Percentiles rank a stretch among this genome's conserved stretches.
Conservation (phyloP, 805 yeast species). For the Cyberlindnera sargentensis region DNA sequence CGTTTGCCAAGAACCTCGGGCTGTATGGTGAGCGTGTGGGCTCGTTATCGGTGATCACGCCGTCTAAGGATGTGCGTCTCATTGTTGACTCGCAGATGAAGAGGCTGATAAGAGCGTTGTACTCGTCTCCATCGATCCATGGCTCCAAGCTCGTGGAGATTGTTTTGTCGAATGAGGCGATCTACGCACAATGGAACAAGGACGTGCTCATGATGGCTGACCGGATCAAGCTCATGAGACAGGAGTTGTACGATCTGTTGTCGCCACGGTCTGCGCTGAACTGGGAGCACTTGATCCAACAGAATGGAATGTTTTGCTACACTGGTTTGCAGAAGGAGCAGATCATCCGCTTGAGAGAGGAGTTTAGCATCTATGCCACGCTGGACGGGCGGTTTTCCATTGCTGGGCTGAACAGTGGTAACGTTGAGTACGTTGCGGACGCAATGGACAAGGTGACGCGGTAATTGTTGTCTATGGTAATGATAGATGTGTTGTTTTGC, state of each 20-base stretch:
- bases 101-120: slow-evolving; percentile 75
- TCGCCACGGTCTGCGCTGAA: slow-evolving; percentile 36
- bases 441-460: slow-evolving; percentile 30
- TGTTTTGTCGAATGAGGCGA: slow-evolving; percentile 53
- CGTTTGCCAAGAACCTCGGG: slow-evolving; percentile 94
- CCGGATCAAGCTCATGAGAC: slow-evolving; percentile 70
- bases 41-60: slow-evolving; percentile 59
- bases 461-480: neutral
- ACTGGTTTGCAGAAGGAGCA: slow-evolving; percentile 74
- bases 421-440: slow-evolving; percentile 68
- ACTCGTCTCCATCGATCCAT: slow-evolving; percentile 92
- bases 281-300: slow-evolving; percentile 85
- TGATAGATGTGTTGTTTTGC: no score
- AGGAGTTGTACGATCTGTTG: slow-evolving; percentile 53
- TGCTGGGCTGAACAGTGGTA: slow-evolving; percentile 77
- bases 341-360: slow-evolving; percentile 60
- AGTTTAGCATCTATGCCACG: slow-evolving; percentile 78
- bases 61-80: slow-evolving; percentile 42
- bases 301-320: slow-evolving; percentile 95
- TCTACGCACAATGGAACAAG: slow-evolving; percentile 67
- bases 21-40: slow-evolving; percentile 95
- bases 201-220: slow-evolving; percentile 77
- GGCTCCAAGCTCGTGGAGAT: slow-evolving; percentile 86
- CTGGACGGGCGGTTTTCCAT: slow-evolving; percentile 88
- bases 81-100: slow-evolving; percentile 73